Conservation (phyloP, 306 rosid species). For the Glycine tomentella region DNA sequence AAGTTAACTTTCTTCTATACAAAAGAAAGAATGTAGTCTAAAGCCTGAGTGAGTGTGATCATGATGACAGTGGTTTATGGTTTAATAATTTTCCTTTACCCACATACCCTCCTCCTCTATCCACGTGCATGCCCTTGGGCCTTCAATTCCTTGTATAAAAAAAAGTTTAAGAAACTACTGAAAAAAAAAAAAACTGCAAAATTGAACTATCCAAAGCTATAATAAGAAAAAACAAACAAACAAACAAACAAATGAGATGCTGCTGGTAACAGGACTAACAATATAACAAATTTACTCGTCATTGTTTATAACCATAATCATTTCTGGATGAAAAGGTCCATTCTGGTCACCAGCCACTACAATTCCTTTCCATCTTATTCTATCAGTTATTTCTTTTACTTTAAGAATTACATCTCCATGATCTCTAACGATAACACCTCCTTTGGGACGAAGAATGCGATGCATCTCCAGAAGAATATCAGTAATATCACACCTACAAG, state of each 20-base stretch:
- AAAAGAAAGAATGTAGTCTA: too few relatives aligned
- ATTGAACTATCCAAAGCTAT: not conserved
- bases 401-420: constrained; percentile 42
- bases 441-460: constrained; percentile 48
- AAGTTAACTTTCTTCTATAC: too few relatives aligned
- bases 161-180: not conserved
- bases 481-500: constrained; percentile 59
- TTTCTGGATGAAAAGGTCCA: constrained; percentile 46
- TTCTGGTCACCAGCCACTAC: constrained; percentile 39
- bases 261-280: not conserved
- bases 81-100: too few relatives aligned
- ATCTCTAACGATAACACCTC: constrained; percentile 48
- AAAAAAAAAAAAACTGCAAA: not conserved
- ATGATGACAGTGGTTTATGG: too few relatives aligned
- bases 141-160: too few relatives aligned
- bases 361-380: constrained; percentile 56
- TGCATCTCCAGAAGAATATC: constrained; percentile 61
- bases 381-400: constrained; percentile 56
- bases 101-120: too few relatives aligned
- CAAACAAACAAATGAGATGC: not conserved
- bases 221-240: not conserved
- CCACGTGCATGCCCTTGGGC: too few relatives aligned
- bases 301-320: constrained; percentile 51
- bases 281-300: constrained; percentile 27
- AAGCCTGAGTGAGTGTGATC: too few relatives aligned